Conservation (phyloP, 2,329 filamentous ascomycete species). For the Blastomyces gilchristii region DNA sequence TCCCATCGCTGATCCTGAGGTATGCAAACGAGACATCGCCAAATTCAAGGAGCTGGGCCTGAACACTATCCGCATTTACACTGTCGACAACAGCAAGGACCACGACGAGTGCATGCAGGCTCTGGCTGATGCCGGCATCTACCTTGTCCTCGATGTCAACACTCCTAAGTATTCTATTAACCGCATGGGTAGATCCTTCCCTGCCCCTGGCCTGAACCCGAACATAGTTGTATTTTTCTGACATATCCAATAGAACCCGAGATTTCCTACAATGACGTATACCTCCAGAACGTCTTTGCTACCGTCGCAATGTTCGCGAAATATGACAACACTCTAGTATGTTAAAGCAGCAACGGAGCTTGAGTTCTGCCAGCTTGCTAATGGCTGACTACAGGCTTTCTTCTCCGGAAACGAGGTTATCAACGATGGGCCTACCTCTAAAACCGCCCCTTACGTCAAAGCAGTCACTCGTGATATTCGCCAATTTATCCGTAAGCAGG, state of each 20-base stretch:
- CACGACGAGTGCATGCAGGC: conserved; percentile 80
- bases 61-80: conserved; percentile 89
- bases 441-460: conserved; percentile 63
- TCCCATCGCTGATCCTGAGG: conserved; percentile 59
- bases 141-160: conserved; percentile 86
- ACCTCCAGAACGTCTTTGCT: conserved; percentile 77
- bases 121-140: conserved; percentile 76
- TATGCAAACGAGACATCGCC: conserved; percentile 68
- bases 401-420: conserved; percentile 76
- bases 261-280: conserved; percentile 73
- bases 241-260: conserved; percentile 42
- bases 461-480: conserved; percentile 68
- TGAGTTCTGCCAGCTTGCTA: not conserved
- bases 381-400: conserved; percentile 45
- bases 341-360: not conserved
- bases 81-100: conserved; percentile 70
- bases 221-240: not conserved
- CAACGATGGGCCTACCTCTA: conserved; percentile 56
- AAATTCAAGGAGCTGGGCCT: conserved; percentile 77
- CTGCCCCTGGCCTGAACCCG: not conserved
- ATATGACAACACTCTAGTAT: conserved; percentile 66
- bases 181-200: conserved; percentile 38
- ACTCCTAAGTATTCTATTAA: conserved; percentile 83
- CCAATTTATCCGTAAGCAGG: conserved; percentile 54
- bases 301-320: conserved; percentile 74